A percentile compares a stretch with the other conserved stretches of the same genome.
Evolutionary conservation across 148 eudicot genomes (phyloP).

Genomic region (Vaccinium darrowii): DNA sequence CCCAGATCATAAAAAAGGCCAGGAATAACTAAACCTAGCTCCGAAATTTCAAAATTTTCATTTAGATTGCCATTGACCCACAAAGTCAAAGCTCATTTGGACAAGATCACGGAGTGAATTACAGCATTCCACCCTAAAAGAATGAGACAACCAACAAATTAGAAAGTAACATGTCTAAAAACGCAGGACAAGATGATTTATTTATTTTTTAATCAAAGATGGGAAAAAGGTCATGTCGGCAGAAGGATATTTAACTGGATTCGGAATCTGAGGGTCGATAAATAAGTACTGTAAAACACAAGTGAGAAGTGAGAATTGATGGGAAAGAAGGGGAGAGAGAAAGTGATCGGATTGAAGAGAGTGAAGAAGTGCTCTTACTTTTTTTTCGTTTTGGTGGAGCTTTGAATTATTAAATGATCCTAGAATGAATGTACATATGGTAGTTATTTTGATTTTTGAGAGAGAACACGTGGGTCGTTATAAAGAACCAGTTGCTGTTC

Average conservation of each 20-base stretch:
- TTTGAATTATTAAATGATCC: background rate
- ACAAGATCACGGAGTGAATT: background rate
- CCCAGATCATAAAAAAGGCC: background rate
- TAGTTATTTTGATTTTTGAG: too few relatives aligned
- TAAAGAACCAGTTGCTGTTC: too few relatives aligned
- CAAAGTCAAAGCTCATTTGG: slow-evolving; percentile 13
- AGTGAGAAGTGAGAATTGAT: background rate
- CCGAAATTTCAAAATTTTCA: background rate
- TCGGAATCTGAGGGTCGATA: background rate
- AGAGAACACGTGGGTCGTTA: too few relatives aligned
- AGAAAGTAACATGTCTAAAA: background rate
- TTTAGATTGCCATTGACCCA: background rate
- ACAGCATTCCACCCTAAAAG: background rate
- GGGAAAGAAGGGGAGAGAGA: background rate
- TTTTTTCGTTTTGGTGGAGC: background rate
- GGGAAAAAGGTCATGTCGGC: background rate
- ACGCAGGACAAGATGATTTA: background rate
- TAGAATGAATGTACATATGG: background rate
- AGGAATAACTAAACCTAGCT: slow-evolving; percentile 13
- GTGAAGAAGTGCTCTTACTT: background rate
- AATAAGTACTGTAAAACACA: background rate
- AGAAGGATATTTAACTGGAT: background rate
- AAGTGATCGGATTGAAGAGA: background rate
- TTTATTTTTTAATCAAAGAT: background rate
- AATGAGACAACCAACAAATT: background rate